A percentile compares a stretch with the other conserved stretches of the same genome.
phyloP scores from a whole-genome alignment of 495 filamentous ascomycete species.

The Penicillium paradoxum region DNA sequence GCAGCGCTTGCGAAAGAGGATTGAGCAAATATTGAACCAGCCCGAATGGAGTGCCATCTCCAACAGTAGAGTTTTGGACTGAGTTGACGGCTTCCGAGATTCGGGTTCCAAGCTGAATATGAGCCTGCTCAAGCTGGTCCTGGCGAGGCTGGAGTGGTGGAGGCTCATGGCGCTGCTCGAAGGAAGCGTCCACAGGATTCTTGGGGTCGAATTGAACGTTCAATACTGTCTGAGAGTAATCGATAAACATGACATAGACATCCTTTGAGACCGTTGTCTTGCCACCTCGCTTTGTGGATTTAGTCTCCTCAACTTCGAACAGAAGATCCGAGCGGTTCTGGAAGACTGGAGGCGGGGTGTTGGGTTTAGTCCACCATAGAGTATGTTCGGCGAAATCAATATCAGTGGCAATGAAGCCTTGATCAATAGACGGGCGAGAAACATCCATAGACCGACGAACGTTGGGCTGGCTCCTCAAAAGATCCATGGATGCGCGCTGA shows the following conservation, averaged over 20 bases:
- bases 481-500: conserved; percentile 65
- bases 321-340: conserved; percentile 80
- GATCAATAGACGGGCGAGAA: conserved; percentile 60
- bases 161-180: conserved; percentile 84
- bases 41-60: conserved; percentile 73
- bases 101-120: conserved; percentile 67
- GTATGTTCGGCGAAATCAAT: conserved; percentile 68
- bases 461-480: conserved; percentile 45
- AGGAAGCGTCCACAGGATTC: conserved; percentile 61
- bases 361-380: conserved; percentile 78
- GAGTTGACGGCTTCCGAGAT: conserved; percentile 62
- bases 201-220: conserved; percentile 72
- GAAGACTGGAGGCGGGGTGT: conserved; percentile 69
- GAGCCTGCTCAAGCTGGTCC: conserved; percentile 85
- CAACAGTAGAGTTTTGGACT: conserved; percentile 74
- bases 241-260: conserved; percentile 80
- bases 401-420: conserved; percentile 79
- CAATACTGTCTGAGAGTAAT: conserved; percentile 93
- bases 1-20: conserved; percentile 66
- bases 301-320: conserved; percentile 75
- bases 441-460: conserved; percentile 71
- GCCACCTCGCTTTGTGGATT: conserved; percentile 60
- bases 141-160: conserved; percentile 83
- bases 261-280: conserved; percentile 69
- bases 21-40: conserved; percentile 74